Base-by-base conservation (phyloP, 305 asterid genomes). In the Caryopteris hybrid region DNA sequence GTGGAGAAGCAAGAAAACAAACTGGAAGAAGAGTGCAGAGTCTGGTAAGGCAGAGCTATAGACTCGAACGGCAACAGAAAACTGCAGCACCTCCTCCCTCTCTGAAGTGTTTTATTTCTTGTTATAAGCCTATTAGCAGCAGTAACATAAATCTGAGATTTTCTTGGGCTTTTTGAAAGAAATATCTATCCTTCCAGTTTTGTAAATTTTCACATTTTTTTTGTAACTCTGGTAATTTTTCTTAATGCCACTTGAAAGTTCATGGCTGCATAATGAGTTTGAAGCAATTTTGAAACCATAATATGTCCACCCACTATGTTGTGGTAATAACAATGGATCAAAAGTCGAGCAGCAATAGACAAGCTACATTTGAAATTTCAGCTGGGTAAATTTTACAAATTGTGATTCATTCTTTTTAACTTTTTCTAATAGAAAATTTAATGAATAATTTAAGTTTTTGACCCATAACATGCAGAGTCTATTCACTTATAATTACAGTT, bases 11-110 rank as follows among this genome's bases (percentile, higher is more conserved):
- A 79, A 71, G 79, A 81, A 76, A 63, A 69, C 74, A 12, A 58
- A 51, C 59, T 53, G 67, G 74, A 61, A 76, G 69, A 77, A 79
- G 76, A 61, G 73, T 52, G 83, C 90, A 0, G 74, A 80, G 74
- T 59, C 86, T 13, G 64, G 78, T 17, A 85, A 85, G 70, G 74
- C 86, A 13, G 97, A 90, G 74, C 86, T 92, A 43, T 92, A 88
- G 84, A 22, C 51, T 42, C 14, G 11, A 11, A 46, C 21, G 12
- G 38, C 62, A n/a, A n/a, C n/a, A n/a, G n/a, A n/a, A n/a, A 22
- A 23, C 14, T 41, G 36, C 62, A 52, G 25, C n/a, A 4, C 17
- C 46, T 41, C 46, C 13, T n/a, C 9, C 45, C 14, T 41, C 46
- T 12, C 36, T 8, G 4, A 31, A 45, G n/a, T n/a, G n/a, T n/a